These are phyloP conservation scores for Globisporangium paddicum DNA, from an alignment of 352 stramenopile species.

Conservation along the genomic window DNA sequence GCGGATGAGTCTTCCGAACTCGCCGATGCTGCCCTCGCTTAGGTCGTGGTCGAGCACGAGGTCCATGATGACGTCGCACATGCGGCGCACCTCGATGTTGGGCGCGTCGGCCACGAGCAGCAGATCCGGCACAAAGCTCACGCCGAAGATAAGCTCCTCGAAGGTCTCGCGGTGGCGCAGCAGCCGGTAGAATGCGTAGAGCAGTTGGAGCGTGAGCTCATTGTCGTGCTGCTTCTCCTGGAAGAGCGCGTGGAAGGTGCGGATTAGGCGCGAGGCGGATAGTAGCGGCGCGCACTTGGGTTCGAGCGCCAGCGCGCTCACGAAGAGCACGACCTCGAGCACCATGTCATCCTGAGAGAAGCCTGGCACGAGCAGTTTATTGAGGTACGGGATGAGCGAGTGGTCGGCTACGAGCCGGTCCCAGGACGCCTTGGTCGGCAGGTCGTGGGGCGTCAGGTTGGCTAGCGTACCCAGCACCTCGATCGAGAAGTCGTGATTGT, in stretches of 20 bases:
- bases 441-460: conserved; percentile 91
- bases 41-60: conserved; percentile 79
- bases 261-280: conserved; percentile 62
- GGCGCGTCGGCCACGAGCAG: conserved; percentile 66
- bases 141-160: conserved; percentile 72
- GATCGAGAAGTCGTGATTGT: conserved; percentile 93
- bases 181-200: conserved; percentile 80
- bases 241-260: conserved; percentile 76
- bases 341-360: conserved; percentile 93
- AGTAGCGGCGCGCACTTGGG: conserved; percentile 78
- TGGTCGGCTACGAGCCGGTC: conserved; percentile 86
- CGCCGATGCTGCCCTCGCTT: conserved; percentile 49
- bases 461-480: conserved; percentile 91
- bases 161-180: conserved; percentile 71
- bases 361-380: conserved; percentile 89
- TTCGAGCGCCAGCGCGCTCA: conserved; percentile 75
- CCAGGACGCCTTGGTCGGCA: conserved; percentile 88
- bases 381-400: conserved; percentile 84
- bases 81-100: conserved; percentile 81
- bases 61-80: conserved; percentile 86
- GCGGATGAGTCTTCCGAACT: conserved; percentile 77
- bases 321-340: conserved; percentile 88
- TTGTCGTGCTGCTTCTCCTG: conserved; percentile 87
- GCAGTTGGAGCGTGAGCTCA: conserved; percentile 75
- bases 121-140: conserved; percentile 72